phyloP scores from a whole-genome alignment of 2,329 filamentous ascomycete genomes.

The Colletotrichum gloeosporioides region DNA sequence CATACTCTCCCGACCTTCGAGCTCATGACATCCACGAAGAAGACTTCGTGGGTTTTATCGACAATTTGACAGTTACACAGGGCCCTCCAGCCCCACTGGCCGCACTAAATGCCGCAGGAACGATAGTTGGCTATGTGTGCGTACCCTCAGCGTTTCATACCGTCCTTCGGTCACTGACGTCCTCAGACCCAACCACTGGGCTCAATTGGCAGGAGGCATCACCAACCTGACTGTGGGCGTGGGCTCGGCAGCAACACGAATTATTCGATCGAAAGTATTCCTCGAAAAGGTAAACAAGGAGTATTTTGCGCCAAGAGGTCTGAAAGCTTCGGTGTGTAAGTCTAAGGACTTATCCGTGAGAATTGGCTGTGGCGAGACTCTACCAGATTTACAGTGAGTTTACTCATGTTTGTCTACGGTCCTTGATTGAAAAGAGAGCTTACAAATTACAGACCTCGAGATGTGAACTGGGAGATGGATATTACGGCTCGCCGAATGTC shows the following conservation, averaged over 20 bases:
- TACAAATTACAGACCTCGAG: background rate
- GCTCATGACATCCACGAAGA: background rate
- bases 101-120: background rate
- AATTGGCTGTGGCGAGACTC: background rate
- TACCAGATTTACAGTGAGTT: background rate
- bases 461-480: background rate
- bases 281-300: background rate
- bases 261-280: background rate
- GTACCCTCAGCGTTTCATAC: background rate
- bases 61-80: background rate
- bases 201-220: background rate
- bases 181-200: background rate
- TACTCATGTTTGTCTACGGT: rapidly evolving
- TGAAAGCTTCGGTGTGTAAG: background rate
- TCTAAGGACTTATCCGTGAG: background rate
- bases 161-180: background rate
- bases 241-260: background rate
- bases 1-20: background rate
- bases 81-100: background rate
- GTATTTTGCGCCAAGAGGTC: background rate
- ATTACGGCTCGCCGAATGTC: background rate
- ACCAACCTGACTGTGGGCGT: background rate
- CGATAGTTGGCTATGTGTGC: background rate
- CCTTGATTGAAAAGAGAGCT: background rate
- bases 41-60: background rate